Conservation (phyloP, 176 grass and related monocot genomes). For the Aegilops sharonensis region DNA sequence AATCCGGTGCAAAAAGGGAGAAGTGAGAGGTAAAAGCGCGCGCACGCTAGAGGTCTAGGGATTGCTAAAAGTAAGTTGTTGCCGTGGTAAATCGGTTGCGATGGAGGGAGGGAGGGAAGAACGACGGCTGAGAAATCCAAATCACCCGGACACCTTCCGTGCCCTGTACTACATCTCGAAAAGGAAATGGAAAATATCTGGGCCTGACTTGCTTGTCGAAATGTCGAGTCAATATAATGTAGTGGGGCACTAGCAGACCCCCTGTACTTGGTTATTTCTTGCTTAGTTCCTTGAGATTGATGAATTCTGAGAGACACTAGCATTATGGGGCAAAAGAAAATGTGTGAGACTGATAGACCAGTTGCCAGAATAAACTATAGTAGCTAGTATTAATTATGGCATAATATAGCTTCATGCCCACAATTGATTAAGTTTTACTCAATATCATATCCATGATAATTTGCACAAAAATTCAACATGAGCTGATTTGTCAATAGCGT, state of each 20-base stretch:
- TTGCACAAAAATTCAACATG: background rate
- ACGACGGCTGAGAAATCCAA: background rate
- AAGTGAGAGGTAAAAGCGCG: conserved; percentile 13
- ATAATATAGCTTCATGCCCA: background rate
- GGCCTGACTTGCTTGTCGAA: conserved; percentile 9
- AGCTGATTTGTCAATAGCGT: background rate
- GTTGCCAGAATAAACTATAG: background rate
- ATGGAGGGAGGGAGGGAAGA: background rate
- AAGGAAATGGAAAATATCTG: background rate
- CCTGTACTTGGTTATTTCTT: background rate
- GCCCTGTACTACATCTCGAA: background rate
- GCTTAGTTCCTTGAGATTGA: background rate
- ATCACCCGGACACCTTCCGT: background rate
- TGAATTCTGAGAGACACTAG: background rate
- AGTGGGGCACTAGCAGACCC: background rate
- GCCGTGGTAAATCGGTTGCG: background rate
- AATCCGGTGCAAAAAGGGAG: background rate
- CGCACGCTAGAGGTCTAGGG: background rate
- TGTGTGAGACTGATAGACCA: background rate
- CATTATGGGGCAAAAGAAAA: background rate
- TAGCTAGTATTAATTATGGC: background rate
- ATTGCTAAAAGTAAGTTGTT: background rate
- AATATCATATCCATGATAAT: background rate
- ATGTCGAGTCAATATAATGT: background rate
- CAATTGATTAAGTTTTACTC: conserved; percentile 2